Evolutionary conservation across 495 filamentous ascomycete species (phyloP).

Genomic region (Podospora australis): DNA sequence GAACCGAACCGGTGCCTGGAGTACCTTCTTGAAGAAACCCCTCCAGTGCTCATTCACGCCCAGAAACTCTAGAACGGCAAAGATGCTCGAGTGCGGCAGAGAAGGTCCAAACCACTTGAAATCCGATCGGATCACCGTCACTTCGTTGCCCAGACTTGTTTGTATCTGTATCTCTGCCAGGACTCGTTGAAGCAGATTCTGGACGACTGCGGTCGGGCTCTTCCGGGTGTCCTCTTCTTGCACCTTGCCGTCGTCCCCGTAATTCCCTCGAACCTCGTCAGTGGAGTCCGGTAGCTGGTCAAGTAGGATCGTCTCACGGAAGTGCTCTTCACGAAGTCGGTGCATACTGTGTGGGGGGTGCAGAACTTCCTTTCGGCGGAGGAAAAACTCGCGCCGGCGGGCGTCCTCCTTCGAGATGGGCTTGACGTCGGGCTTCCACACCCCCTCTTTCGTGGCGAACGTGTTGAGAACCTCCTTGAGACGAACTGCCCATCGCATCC

Average conservation of each 20-base stretch:
- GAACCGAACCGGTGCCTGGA: constrained; percentile 53
- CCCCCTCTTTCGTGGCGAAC: constrained; percentile 41
- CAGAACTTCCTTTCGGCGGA: neutral
- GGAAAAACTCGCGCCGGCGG: constrained; percentile 18
- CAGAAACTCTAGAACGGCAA: constrained; percentile 53
- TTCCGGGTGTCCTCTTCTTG: constrained; percentile 14
- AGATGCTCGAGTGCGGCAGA: constrained; percentile 53
- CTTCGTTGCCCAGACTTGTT: constrained; percentile 41
- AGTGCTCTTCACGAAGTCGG: constrained; percentile 4
- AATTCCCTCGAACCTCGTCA: constrained; percentile 16
- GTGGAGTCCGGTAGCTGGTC: constrained; percentile 43
- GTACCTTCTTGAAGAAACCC: constrained; percentile 55
- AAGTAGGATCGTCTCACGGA: constrained; percentile 33
- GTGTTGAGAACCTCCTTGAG: constrained; percentile 22
- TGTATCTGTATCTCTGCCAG: constrained; percentile 55
- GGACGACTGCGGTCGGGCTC: constrained; percentile 36
- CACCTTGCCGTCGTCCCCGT: constrained; percentile 16
- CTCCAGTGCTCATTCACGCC: constrained; percentile 54
- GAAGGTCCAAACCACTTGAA: constrained; percentile 58
- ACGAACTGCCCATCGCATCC: constrained; percentile 27
- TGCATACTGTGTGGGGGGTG: neutral
- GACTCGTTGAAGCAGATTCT: constrained; percentile 52
- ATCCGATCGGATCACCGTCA: constrained; percentile 55
- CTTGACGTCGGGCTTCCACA: constrained; percentile 27
- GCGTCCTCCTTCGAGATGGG: constrained; percentile 18